Base-by-base conservation (phyloP, 768 basidiomycete genomes). In the Leccinellum luteum region DNA sequence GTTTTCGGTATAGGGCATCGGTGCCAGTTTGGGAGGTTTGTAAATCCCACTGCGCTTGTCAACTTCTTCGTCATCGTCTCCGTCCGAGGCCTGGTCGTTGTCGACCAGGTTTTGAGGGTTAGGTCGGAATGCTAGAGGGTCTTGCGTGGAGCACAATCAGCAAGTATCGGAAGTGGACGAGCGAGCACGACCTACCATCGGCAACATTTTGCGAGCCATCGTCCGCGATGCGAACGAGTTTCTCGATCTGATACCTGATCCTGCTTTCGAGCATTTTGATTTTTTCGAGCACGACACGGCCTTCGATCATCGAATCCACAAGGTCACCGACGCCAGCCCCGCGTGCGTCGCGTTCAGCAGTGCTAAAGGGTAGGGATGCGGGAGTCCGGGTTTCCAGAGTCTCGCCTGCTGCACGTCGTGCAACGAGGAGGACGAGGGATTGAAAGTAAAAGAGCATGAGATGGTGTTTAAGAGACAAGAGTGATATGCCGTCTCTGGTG, bases 221-320 rank as follows among this genome's bases (percentile, higher is more conserved):
- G 56, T 87, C 84, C 1, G 92, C 88, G 6, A 90, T 73, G 58
- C 84, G 81, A 27, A 95, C 83, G 17, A 99, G 83, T 70, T 98
- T 98, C 63, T 98, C 94, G 65, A 99, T 92, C 70, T 98, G 97
- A 71, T 99, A 98, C 49, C 82, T 85, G 81, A 99, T 89, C 67
- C 90, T 86, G 53, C 79, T 79, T 73, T 98, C 95, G 23, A 99
- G 79, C 0, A 84, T 80, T 58, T 88, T 87, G 49, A 89, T 80
- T 75, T 97, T 98, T 69, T 99, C 97, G 47, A 98, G 81, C 9
- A 92, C 84, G 45, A 94, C 76, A 13, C 94, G 84, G 19, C 82
- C 80, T 67, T 96, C 85, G 31, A 95, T 80, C 77, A 93, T 81
- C 1, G 84, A 82, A 64, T 91, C 89, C 7, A 94, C 86, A 6